Evolutionary conservation across 2,329 filamentous ascomycete species (phyloP), one percentile per base, ranked within the genome.

Genomic region (Pseudogymnoascus sp.): DNA sequence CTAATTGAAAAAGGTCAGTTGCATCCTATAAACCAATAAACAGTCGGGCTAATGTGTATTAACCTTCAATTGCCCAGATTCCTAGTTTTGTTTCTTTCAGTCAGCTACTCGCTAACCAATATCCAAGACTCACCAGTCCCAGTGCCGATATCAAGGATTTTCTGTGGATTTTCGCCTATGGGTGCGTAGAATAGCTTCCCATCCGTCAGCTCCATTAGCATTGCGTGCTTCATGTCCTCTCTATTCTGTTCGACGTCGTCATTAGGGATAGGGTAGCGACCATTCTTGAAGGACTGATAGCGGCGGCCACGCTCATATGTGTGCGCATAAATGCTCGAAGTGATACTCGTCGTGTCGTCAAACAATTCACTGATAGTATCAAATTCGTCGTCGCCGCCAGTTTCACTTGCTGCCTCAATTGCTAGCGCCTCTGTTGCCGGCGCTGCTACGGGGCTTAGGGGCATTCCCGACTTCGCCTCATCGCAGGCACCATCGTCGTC

Each of bases 161-260:
- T 44, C 40, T 62, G 37, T 14, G 73, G 72, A 59, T 74, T 69
- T 5, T 73, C 69, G 33, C 70, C 68, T 24, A 82, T 67, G 1
- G 79, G 79, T 29, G 78, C 74, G 61, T 75, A 74, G 62, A 77
- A 76, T 13, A 81, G 72, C 59, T 71, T 70, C 0, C 75, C 76
- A 1, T 74, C 72, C 11, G 73, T 70, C 4, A 77, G 67, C 50
- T 62, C 61, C 24, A 78, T 67, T 2, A 74, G 66, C 68, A 77
- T 74, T 21, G 76, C 74, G 61, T 79, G 76, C 64, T 76, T 66
- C 33, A 68, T 66, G 37, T 68, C 66, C 63, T 66, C 64, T 62
- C 67, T 67, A 61, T 16, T 16, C 7, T 19, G 29, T 50, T 42
- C 21, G 42, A 50, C 13, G 21, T 50, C 21, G 42, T 50, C 42